Percentiles rank a stretch among this genome's conserved stretches.
Evolutionary conservation across 2,329 filamentous ascomycete genomes (phyloP).

Genomic region (Talaromyces funiculosus): DNA sequence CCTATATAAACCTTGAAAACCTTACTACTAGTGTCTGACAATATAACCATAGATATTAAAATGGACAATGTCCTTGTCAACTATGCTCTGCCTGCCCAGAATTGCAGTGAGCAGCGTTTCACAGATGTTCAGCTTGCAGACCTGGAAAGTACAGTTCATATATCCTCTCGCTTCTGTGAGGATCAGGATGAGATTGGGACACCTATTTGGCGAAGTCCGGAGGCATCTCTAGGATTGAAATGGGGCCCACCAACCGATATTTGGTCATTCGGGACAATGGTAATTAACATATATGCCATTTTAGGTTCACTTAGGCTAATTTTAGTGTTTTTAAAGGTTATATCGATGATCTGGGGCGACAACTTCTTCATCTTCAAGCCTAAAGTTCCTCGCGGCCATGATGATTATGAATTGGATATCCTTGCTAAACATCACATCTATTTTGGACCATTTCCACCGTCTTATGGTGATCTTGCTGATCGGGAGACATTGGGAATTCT

Average conservation of each 20-base stretch:
- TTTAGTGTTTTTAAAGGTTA: slow-evolving; percentile 12
- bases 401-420: slow-evolving; percentile 20
- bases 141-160: slow-evolving; percentile 16
- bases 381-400: slow-evolving; percentile 14
- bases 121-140: slow-evolving; percentile 19
- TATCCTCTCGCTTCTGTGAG: slow-evolving; percentile 12
- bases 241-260: slow-evolving; percentile 18
- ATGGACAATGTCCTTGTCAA: slow-evolving; percentile 20
- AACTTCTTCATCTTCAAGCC: slow-evolving; percentile 19
- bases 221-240: slow-evolving; percentile 17
- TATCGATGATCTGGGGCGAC: slow-evolving; percentile 17
- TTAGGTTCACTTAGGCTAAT: slow-evolving; percentile 6
- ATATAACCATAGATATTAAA: slow-evolving; percentile 18
- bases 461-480: slow-evolving; percentile 18
- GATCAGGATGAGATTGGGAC: slow-evolving; percentile 16
- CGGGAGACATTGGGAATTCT: slow-evolving; percentile 12
- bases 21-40: background rate
- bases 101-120: slow-evolving; percentile 12
- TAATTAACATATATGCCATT: slow-evolving; percentile 4
- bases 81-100: slow-evolving; percentile 7
- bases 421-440: slow-evolving; percentile 17
- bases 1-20: background rate
- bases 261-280: slow-evolving; percentile 18
- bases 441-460: slow-evolving; percentile 22
- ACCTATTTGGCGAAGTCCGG: slow-evolving; percentile 18